Conservation (phyloP, 257 asterid species). For the Nicotiana paniculata region DNA sequence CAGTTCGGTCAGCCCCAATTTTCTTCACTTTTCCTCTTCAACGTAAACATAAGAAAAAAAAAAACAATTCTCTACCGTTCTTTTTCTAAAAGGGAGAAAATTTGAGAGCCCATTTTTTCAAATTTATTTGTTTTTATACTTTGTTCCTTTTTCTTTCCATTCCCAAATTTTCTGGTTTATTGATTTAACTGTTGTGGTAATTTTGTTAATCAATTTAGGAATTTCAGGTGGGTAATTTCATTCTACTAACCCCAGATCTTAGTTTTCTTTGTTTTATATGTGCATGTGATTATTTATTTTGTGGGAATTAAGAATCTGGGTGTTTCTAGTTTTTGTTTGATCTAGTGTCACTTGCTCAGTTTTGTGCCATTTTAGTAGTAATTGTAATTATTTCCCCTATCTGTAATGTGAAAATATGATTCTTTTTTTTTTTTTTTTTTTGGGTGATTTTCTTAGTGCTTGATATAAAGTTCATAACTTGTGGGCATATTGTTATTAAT, state of each 20-base stretch:
- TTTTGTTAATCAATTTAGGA: slow-evolving; percentile 12
- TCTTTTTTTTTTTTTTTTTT: too few species aligned
- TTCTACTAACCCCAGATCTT: slow-evolving; percentile 14
- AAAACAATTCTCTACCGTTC: slow-evolving; percentile 2
- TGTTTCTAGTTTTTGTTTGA: not conserved
- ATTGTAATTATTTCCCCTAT: too few species aligned
- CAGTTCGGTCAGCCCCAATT: slow-evolving; percentile 25
- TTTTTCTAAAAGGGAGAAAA: slow-evolving; percentile 18
- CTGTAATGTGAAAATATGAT: not conserved
- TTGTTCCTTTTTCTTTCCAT: not conserved
- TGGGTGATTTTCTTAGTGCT: too few species aligned
- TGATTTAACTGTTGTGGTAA: not conserved
- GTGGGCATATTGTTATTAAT: too few species aligned
- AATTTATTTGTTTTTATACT: not conserved
- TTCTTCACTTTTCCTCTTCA: slow-evolving; percentile 10
- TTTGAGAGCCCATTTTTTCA: not conserved
- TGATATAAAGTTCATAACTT: too few species aligned
- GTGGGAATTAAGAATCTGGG: not conserved
- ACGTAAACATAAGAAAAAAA: slow-evolving; percentile 24
- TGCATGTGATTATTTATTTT: not conserved
- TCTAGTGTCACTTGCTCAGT: not conserved
- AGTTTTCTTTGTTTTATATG: not conserved
- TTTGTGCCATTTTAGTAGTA: not conserved
- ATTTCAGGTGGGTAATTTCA: slow-evolving; percentile 11
- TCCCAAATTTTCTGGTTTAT: not conserved